Evolutionary conservation across 495 filamentous ascomycete genomes (phyloP).

Genomic region (Trichoderma erinaceum): DNA sequence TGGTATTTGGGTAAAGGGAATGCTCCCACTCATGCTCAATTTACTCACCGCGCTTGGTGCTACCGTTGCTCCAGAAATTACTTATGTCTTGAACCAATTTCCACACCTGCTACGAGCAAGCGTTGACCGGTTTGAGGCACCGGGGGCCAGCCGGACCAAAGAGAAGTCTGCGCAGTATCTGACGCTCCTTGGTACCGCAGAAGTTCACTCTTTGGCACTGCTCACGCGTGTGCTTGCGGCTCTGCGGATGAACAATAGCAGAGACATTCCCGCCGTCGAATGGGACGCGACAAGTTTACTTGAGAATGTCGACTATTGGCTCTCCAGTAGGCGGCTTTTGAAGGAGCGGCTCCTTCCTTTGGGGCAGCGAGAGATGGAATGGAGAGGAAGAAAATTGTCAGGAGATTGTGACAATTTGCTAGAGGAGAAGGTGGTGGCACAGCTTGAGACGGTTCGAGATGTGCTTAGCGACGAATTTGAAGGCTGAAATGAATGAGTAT

Average conservation of each 20-base stretch:
- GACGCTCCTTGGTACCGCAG: constrained; percentile 62
- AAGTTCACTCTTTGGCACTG: constrained; percentile 70
- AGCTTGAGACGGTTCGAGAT: constrained; percentile 51
- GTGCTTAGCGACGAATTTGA: constrained; percentile 40
- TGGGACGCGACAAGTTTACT: constrained; percentile 65
- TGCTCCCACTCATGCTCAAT: constrained; percentile 87
- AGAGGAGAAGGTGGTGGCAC: constrained; percentile 65
- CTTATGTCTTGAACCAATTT: constrained; percentile 80
- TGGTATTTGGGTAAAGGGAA: constrained; percentile 78
- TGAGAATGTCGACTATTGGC: constrained; percentile 73
- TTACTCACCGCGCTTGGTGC: constrained; percentile 74
- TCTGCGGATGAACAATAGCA: constrained; percentile 53
- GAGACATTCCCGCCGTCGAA: constrained; percentile 58
- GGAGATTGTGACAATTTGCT: constrained; percentile 47
- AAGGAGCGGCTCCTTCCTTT: constrained; percentile 65
- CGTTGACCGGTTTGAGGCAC: constrained; percentile 53
- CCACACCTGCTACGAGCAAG: constrained; percentile 62
- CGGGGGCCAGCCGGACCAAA: constrained; percentile 41
- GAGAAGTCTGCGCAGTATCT: constrained; percentile 45
- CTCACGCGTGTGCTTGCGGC: constrained; percentile 59
- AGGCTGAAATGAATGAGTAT: constrained; percentile 16
- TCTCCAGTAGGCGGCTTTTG: constrained; percentile 55
- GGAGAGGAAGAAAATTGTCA: constrained; percentile 35
- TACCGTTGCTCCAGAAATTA: constrained; percentile 73
- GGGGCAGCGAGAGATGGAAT: constrained; percentile 60